Base-by-base conservation (phyloP, 1,284 basidiomycete genomes). In the Earliella scabrosa region DNA sequence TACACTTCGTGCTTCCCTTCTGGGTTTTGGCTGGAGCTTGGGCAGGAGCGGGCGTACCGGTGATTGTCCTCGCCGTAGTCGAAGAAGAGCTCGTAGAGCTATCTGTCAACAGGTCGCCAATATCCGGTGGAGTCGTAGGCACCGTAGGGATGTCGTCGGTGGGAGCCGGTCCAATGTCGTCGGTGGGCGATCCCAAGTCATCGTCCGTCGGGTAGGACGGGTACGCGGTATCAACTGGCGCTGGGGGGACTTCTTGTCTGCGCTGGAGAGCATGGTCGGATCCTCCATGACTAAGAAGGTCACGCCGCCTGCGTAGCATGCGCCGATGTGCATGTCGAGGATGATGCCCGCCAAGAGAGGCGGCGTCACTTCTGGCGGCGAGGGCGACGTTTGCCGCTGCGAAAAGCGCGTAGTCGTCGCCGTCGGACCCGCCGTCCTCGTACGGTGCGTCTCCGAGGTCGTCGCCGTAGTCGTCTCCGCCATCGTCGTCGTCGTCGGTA, bases 1-100 rank as follows among this genome's bases (percentile, higher is more conserved):
- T 73, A 53, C 75, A 77, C 36, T 63, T 60, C 29, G 52, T 49
- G 0, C 20, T 20, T 31, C 11, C 47, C 36, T 54, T 54, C 38
- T 59, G 50, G 9, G 66, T 71, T 58, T 68, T 67, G 21, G 69
- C 70, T 8, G 67, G 63, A 4, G 67, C 70, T 40, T 69, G 52
- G 6, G 68, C 68, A 6, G 70, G 72, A 7, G 70, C 64, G 18
- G 67, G 67, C 1, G 68, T 67, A 1, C 67, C 65, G 24, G 58
- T 57, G 10, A 68, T 59, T 2, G 65, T 59, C 9, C 55, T 56
- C 23, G 60, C 54, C 2, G 56, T 54, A 1, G 59, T 57, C 8
- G 61, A 57, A 4, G 29, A 39, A 14, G 59, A 43, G n/a, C 41
- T 52, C 13, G 61, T 49, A 2, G 61, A 36, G 8, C 58, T 43